phyloP scores from a whole-genome alignment of 2,329 filamentous ascomycete species.

The Magnaporthiopsis poae region DNA sequence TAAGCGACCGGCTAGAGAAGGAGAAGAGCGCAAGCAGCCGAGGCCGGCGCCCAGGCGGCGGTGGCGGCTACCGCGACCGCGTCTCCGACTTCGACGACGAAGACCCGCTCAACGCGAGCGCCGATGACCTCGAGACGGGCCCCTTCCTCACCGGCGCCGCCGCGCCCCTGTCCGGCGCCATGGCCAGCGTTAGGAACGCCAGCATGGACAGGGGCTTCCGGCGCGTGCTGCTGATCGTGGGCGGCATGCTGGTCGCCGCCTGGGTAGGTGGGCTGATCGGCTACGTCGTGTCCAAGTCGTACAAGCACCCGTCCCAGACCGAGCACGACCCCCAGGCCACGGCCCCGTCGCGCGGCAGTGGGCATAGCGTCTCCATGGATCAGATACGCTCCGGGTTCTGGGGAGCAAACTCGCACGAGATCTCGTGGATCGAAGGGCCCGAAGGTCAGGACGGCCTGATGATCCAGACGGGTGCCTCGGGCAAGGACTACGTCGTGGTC shows the following conservation, averaged over 20 bases:
- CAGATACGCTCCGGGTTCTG: slow-evolving; percentile 60
- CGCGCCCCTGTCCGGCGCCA: slow-evolving; percentile 24
- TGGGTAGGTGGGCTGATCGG: slow-evolving; percentile 61
- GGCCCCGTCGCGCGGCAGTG: slow-evolving; percentile 44
- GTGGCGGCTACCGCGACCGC: slow-evolving; percentile 17
- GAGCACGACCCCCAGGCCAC: slow-evolving; percentile 62
- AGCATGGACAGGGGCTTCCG: slow-evolving; percentile 56
- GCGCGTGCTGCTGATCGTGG: slow-evolving; percentile 51
- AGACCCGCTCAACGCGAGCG: slow-evolving; percentile 33
- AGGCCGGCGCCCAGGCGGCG: slow-evolving; percentile 1
- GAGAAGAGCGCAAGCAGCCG: neutral
- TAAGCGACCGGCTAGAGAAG: slow-evolving; percentile 45
- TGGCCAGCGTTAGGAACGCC: slow-evolving; percentile 29
- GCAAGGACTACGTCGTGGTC: slow-evolving; percentile 70
- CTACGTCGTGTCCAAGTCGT: slow-evolving; percentile 56
- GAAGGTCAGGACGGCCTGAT: slow-evolving; percentile 74
- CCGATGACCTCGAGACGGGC: slow-evolving; percentile 40
- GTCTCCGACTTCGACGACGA: slow-evolving; percentile 34
- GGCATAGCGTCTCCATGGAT: slow-evolving; percentile 64
- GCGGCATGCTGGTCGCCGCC: slow-evolving; percentile 49
- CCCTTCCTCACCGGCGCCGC: slow-evolving; percentile 38
- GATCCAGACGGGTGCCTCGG: slow-evolving; percentile 56
- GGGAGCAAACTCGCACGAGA: slow-evolving; percentile 51
- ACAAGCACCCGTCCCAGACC: slow-evolving; percentile 52
- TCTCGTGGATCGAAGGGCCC: slow-evolving; percentile 68